Evolutionary conservation across 257 asterid species (phyloP), one percentile per base, ranked within the genome.

Genomic region (Rhazya stricta): DNA sequence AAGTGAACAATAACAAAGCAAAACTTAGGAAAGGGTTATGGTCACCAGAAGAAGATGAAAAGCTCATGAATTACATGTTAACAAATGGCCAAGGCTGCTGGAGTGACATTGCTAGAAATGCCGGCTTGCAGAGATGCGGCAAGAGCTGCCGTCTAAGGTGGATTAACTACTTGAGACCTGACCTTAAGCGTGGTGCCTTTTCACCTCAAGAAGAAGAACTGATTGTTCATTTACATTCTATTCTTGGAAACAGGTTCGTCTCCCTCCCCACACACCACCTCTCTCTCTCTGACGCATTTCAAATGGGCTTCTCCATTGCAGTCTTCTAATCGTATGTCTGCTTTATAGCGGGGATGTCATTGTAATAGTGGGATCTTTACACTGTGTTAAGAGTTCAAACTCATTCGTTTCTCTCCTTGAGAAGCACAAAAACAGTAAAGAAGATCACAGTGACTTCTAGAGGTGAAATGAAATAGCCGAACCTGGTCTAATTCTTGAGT

Each of bases 41-140:
- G 97, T 92, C 96, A 9, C 97, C 97, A 0, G 97, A 91, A 75
- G 96, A 92, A 74, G 96, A 90, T 27, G 97, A 91, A 74, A 92
- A 89, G 85, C 78, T 92, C 73, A 92, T 86, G 96, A 85, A 75
- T 69, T 89, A 90, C 73, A 92, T 92, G 96, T 25, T 90, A 74
- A 86, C 75, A 3, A 92, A 84, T 62, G 96, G 97, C 7, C 96
- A 90, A 75, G 97, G 97, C 0, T 90, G 97, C 48, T 92, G 97
- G 97, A 90, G 93, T 42, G 97, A 92, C 80, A 90, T 90, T 48
- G 97, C 97, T 0, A 76, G 96, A 74, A 90, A 92, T 76, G 97
- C 96, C 0, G 92, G 92, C 3, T 79, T 92, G 2, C 90, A 77
- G 77, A 84, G 97, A 67, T 92, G 97, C 69, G 97, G 97, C 0